Evolutionary conservation across 129 eudicot species (phyloP).

Genomic region (Smallanthus sonchifolius): DNA sequence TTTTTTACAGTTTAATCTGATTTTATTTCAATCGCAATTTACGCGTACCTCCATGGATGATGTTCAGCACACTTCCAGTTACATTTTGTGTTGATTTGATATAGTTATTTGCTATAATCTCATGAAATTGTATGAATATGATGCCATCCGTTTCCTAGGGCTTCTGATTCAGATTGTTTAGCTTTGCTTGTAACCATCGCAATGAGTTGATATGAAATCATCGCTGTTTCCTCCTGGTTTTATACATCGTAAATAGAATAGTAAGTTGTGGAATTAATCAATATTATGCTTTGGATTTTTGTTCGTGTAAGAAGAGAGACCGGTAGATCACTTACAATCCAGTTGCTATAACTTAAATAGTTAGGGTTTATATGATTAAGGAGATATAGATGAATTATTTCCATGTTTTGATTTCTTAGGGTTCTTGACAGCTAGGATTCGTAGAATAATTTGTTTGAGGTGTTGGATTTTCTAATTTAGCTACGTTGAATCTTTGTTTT

Average conservation of each 20-base stretch:
- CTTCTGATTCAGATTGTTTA: neutral
- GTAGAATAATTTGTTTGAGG: neutral
- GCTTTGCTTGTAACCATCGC: neutral
- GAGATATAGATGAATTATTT: slow-evolving; percentile 1
- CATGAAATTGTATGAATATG: neutral
- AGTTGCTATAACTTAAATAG: neutral
- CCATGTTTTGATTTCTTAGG: neutral
- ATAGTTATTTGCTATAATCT: neutral
- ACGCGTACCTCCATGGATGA: neutral
- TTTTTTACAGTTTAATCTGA: neutral
- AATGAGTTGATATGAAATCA: neutral
- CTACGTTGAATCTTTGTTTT: neutral
- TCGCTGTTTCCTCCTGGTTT: neutral
- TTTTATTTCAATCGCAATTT: slow-evolving; percentile 2
- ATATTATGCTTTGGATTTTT: neutral
- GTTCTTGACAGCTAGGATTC: neutral
- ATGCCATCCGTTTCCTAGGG: slow-evolving; percentile 14
- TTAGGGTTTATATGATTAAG: slow-evolving; percentile 7
- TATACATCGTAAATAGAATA: neutral
- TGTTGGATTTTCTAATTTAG: neutral
- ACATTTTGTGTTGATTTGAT: neutral
- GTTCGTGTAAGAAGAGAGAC: neutral
- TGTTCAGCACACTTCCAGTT: neutral
- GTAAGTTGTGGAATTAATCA: neutral
- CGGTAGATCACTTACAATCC: neutral